Evolutionary conservation across 768 basidiomycete genomes (phyloP).

Genomic region (Rhodotorula taiwanensis): DNA sequence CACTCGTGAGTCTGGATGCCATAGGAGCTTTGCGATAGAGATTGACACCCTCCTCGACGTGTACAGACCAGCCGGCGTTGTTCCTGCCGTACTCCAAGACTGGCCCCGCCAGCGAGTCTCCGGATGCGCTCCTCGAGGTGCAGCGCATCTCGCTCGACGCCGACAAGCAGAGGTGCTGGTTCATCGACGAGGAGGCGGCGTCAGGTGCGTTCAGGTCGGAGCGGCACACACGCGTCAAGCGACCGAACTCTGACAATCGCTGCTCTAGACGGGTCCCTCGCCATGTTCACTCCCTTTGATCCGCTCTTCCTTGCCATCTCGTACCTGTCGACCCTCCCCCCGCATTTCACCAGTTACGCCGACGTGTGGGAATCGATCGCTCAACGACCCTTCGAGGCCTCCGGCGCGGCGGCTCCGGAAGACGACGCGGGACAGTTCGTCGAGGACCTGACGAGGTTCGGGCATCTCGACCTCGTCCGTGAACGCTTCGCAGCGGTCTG

Average conservation of each 20-base stretch:
- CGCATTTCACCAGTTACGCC: slow-evolving; percentile 7
- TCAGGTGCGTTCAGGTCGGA: slow-evolving; percentile 23
- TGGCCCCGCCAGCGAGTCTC: too few species aligned
- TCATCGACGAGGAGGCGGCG: slow-evolving; percentile 21
- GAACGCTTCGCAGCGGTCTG: slow-evolving; percentile 17
- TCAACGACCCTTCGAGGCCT: slow-evolving; percentile 3
- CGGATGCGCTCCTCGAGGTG: slow-evolving; percentile 26
- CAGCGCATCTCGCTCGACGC: slow-evolving; percentile 19
- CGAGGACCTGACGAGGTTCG: slow-evolving; percentile 16
- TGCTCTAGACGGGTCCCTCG: slow-evolving; percentile 21
- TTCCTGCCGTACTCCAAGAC: slow-evolving; percentile 8
- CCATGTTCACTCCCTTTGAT: slow-evolving; percentile 25
- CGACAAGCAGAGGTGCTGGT: slow-evolving; percentile 29
- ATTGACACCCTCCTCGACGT: too few species aligned
- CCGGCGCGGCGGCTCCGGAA: not conserved
- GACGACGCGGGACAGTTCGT: not conserved
- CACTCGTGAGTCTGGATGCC: slow-evolving; percentile 2
- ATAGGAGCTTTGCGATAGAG: too few species aligned
- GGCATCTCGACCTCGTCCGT: slow-evolving; percentile 12
- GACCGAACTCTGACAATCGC: not conserved
- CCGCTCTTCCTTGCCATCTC: slow-evolving; percentile 26
- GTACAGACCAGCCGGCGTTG: slow-evolving; percentile 17
- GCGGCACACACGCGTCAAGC: too few species aligned
- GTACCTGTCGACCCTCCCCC: slow-evolving; percentile 22
- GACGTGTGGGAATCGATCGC: slow-evolving; percentile 24